Percentiles rank a stretch among this genome's conserved stretches.
phyloP scores from a whole-genome alignment of 2,329 filamentous ascomycete genomes.

The Aspergillus brunneoviolaceus region DNA sequence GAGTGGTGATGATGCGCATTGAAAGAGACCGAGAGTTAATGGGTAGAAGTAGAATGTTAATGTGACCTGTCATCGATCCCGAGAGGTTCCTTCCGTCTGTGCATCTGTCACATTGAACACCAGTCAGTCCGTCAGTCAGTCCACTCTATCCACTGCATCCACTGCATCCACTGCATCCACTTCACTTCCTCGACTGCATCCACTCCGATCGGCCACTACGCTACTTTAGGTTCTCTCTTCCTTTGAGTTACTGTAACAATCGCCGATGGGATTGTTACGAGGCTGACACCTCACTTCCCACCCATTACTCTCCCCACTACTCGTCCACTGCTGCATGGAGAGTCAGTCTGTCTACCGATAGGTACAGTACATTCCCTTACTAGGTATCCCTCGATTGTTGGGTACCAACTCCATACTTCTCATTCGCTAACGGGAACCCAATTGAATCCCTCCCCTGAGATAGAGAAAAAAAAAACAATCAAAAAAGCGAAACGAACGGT shows the following conservation, averaged over 20 bases:
- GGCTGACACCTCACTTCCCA: constrained; percentile 1
- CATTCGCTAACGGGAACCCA: background rate
- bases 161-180: background rate
- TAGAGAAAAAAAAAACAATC: background rate
- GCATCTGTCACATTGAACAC: constrained; percentile 18
- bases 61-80: too few species aligned
- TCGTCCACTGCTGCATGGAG: background rate
- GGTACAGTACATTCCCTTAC: background rate
- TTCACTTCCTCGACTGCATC: background rate
- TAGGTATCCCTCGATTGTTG: background rate
- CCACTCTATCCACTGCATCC: too few species aligned
- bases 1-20: too few species aligned
- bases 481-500: background rate
- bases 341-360: too few species aligned
- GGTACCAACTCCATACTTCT: background rate
- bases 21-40: too few species aligned
- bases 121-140: too few species aligned
- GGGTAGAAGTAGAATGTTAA: too few species aligned
- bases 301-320: background rate
- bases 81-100: constrained; percentile 3
- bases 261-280: background rate
- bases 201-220: constrained; percentile 7
- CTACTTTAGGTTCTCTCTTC: background rate
- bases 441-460: background rate
- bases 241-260: background rate